These are phyloP conservation scores for Aegilops sharonensis DNA, from an alignment of 176 grass and related monocot species.

Conservation along the genomic window DNA sequence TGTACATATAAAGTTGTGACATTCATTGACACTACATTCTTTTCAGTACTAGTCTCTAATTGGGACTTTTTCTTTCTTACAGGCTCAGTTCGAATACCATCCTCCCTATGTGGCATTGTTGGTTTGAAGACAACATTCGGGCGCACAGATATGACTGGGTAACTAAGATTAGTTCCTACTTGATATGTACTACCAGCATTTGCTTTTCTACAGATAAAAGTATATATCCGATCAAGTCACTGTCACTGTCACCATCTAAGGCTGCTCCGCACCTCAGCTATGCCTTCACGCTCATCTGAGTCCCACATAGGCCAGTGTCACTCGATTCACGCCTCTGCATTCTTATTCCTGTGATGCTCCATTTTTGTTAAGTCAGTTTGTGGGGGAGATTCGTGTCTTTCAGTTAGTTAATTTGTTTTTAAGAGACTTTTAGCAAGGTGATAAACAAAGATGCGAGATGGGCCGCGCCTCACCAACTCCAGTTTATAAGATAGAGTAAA, in stretches of 20 bases:
- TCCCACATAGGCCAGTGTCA: neutral
- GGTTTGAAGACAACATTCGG: constrained; percentile 97
- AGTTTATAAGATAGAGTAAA: neutral
- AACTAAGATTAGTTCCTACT: constrained; percentile 28
- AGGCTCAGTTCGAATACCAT: constrained; percentile 99
- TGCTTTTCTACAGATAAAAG: neutral
- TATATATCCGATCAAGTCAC: neutral
- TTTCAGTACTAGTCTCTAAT: constrained; percentile 3
- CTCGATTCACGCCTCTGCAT: neutral
- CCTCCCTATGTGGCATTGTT: constrained; percentile 93
- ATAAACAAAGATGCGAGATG: neutral
- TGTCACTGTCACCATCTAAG: neutral
- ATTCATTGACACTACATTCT: constrained; percentile 15
- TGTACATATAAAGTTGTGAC: constrained; percentile 2
- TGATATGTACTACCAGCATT: neutral
- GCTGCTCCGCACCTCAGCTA: neutral
- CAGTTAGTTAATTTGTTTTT: neutral
- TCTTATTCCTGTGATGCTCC: neutral
- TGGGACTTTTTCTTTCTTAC: constrained; percentile 24
- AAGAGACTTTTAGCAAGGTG: neutral
- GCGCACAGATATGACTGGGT: constrained; percentile 86
- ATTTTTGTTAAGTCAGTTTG: neutral
- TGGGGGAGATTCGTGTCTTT: neutral
- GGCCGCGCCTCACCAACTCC: neutral
- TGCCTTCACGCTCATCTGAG: neutral